phyloP scores from a whole-genome alignment of 345 rosid genomes.

The Arabidopsis suecica region DNA sequence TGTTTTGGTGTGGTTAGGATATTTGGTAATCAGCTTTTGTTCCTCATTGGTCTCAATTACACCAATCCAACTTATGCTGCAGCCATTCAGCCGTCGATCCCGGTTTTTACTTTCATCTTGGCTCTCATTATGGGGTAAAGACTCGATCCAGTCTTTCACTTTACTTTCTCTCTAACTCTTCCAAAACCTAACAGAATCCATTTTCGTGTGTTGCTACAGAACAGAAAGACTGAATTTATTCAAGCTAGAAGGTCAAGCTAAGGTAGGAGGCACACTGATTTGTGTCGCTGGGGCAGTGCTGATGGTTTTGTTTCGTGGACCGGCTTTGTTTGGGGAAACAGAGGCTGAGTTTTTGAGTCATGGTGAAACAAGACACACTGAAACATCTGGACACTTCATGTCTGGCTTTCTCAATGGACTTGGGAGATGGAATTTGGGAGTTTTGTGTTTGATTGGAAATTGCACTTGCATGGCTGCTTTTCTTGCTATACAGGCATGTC shows the following conservation, averaged over 20 bases:
- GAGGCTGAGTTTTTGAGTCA: constrained; percentile 53
- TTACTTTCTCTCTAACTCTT: constrained; percentile 2
- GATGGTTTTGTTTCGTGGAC: constrained; percentile 95
- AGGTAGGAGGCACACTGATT: constrained; percentile 82
- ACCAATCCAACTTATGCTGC: constrained; percentile 99
- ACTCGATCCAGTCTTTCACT: not conserved
- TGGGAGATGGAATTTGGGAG: constrained; percentile 89
- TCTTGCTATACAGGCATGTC: constrained; percentile 86
- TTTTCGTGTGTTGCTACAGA: constrained; percentile 56
- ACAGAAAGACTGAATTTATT: constrained; percentile 84
- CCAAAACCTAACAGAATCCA: constrained; percentile 2
- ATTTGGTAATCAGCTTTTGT: constrained; percentile 95
- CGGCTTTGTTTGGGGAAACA: constrained; percentile 69
- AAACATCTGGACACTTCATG: constrained; percentile 70
- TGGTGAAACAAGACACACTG: constrained; percentile 67
- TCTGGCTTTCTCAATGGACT: constrained; percentile 64
- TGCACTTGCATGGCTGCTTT: constrained; percentile 98
- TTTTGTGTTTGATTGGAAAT: constrained; percentile 91
- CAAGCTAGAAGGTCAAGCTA: constrained; percentile 88
- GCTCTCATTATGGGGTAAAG: constrained; percentile 89
- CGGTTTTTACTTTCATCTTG: constrained; percentile 90
- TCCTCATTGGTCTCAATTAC: constrained; percentile 90
- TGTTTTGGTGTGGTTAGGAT: constrained; percentile 55
- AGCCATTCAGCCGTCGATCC: constrained; percentile 95
- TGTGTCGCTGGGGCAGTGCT: constrained; percentile 84